phyloP scores from a whole-genome alignment of 352 stramenopile species.

The Phytophthora capsici region DNA sequence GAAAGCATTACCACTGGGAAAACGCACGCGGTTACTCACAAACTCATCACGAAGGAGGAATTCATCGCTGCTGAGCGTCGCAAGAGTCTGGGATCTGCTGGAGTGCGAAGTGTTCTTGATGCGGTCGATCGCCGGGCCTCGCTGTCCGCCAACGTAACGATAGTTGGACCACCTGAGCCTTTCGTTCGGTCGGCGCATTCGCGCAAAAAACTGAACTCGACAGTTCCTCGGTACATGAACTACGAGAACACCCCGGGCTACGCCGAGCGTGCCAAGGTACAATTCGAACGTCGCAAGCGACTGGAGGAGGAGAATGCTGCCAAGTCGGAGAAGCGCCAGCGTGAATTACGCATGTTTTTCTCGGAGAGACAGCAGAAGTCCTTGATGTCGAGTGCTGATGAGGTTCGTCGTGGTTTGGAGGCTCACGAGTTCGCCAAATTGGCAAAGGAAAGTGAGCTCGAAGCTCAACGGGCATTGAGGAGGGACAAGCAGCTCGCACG shows the following conservation, averaged over 20 bases:
- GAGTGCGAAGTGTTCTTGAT: slow-evolving; percentile 23
- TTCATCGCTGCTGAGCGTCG: slow-evolving; percentile 50
- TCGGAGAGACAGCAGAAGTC: slow-evolving; percentile 53
- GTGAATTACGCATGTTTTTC: slow-evolving; percentile 55
- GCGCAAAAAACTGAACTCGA: slow-evolving; percentile 56
- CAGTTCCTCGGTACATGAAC: slow-evolving; percentile 67
- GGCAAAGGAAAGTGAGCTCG: slow-evolving; percentile 32
- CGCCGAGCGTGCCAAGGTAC: slow-evolving; percentile 51
- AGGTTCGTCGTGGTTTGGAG: slow-evolving; percentile 59
- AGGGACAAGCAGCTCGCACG: slow-evolving; percentile 17
- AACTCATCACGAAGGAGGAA: slow-evolving; percentile 47
- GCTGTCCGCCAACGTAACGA: slow-evolving; percentile 20
- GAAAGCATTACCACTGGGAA: slow-evolving; percentile 30
- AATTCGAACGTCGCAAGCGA: slow-evolving; percentile 69
- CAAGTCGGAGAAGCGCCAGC: slow-evolving; percentile 67
- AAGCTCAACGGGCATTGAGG: slow-evolving; percentile 17
- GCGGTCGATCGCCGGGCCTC: slow-evolving; percentile 38
- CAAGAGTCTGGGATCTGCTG: slow-evolving; percentile 46
- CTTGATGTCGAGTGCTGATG: slow-evolving; percentile 45
- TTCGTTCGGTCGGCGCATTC: slow-evolving; percentile 39
- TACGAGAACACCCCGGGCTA: slow-evolving; percentile 61
- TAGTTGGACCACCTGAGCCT: slow-evolving; percentile 32
- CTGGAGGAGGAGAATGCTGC: slow-evolving; percentile 67
- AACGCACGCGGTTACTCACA: slow-evolving; percentile 21
- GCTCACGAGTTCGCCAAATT: slow-evolving; percentile 55